Evolutionary conservation across 2,329 filamentous ascomycete genomes (phyloP).

Genomic region (Aspergillus puulaauensis): DNA sequence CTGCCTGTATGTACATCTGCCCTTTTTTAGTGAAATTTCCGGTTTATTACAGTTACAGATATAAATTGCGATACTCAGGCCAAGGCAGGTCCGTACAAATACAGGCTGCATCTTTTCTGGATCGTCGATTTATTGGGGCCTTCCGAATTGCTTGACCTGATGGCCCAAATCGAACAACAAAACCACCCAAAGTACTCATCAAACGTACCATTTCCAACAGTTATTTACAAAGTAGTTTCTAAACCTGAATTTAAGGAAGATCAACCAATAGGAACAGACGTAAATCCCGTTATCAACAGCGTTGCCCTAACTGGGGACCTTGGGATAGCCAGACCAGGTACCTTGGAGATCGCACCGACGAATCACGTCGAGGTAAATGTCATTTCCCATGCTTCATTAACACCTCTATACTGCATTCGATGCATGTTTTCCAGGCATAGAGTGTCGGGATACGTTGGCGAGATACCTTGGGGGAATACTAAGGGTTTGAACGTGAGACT

Average conservation of each 20-base stretch:
- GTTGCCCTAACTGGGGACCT: background rate
- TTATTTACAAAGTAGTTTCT: background rate
- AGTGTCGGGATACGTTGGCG: background rate
- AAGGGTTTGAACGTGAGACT: background rate
- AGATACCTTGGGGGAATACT: conserved; percentile 5
- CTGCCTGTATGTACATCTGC: too few species aligned
- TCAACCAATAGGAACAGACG: background rate
- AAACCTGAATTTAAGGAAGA: too few species aligned
- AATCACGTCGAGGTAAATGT: background rate
- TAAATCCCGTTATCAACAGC: background rate
- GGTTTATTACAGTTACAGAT: too few species aligned
- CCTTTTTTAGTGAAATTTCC: too few species aligned
- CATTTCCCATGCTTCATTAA: background rate
- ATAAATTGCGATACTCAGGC: too few species aligned
- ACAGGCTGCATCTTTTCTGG: rapidly evolving
- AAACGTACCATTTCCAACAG: too few species aligned
- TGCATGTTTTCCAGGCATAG: too few species aligned
- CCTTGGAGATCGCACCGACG: background rate
- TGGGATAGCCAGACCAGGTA: background rate
- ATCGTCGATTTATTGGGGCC: too few species aligned
- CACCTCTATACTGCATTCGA: background rate
- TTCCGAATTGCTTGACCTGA: too few species aligned
- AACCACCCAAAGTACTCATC: too few species aligned
- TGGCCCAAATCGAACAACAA: too few species aligned
- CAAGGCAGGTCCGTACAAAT: too few species aligned